phyloP scores from a whole-genome alignment of 2,329 filamentous ascomycete species.

The Daldinia eschscholtzii region DNA sequence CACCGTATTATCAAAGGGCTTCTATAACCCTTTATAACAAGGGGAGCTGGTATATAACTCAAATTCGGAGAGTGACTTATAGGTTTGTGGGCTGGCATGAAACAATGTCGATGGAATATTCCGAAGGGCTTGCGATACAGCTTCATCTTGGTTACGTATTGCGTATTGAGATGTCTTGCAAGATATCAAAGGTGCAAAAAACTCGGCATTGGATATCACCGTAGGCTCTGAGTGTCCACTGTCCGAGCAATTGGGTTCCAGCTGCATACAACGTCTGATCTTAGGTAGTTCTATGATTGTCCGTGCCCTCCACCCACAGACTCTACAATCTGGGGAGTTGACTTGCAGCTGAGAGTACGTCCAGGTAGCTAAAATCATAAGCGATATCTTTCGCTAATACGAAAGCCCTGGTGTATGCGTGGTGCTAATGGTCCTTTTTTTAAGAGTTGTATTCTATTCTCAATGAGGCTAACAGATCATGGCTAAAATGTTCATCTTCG shows the following conservation, averaged over 20 bases:
- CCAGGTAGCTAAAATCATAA: constrained; percentile 1
- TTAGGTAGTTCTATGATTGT: constrained; percentile 19
- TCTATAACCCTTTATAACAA: constrained; percentile 25
- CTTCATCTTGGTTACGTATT: constrained; percentile 5
- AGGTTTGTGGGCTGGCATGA: constrained; percentile 7
- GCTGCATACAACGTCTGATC: constrained; percentile 38
- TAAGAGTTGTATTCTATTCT: constrained; percentile 37
- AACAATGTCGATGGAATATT: constrained; percentile 23
- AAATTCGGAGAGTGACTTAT: constrained; percentile 23
- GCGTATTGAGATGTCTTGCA: constrained; percentile 11
- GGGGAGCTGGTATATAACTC: constrained; percentile 30
- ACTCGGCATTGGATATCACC: constrained; percentile 17
- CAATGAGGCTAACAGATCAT: constrained; percentile 39
- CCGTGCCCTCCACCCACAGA: constrained; percentile 30
- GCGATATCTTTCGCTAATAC: constrained; percentile 23
- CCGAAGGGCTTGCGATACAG: constrained; percentile 15
- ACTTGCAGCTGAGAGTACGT: constrained; percentile 16
- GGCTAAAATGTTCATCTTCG: constrained; percentile 15
- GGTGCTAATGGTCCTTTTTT: constrained; percentile 4
- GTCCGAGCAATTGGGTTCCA: constrained; percentile 38
- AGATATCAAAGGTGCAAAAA: constrained; percentile 12
- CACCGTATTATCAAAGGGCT: constrained; percentile 15
- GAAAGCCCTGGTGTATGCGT: constrained; percentile 7
- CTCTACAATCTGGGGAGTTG: constrained; percentile 28
- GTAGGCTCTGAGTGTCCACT: constrained; percentile 31